Evolutionary conservation across 352 stramenopile genomes (phyloP).

Genomic region (Pythium rhizo-oryzae): DNA sequence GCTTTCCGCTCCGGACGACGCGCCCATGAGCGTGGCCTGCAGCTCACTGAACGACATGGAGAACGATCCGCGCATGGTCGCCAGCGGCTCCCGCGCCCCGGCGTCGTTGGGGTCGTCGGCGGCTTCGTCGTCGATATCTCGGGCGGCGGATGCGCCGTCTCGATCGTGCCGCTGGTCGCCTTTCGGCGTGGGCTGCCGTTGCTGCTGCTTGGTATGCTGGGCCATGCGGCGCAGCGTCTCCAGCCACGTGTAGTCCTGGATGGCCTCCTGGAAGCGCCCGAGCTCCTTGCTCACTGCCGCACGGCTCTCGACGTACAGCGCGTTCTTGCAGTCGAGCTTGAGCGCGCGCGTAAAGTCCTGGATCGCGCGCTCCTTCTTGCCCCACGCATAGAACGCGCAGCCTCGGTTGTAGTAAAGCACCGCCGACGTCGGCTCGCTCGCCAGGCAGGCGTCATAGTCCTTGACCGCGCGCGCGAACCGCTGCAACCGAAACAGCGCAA

Average conservation of each 20-base stretch:
- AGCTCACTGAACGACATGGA: conserved; percentile 36
- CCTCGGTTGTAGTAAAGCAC: conserved; percentile 63
- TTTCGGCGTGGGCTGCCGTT: not conserved
- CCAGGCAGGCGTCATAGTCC: conserved; percentile 59
- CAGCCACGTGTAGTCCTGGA: conserved; percentile 72
- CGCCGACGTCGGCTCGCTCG: conserved; percentile 40
- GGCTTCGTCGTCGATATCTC: not conserved
- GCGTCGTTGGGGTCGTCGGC: not conserved
- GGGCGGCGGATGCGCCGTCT: not conserved
- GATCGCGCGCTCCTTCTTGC: conserved; percentile 45
- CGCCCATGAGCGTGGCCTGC: conserved; percentile 31
- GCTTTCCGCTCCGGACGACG: too few species aligned
- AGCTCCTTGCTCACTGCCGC: conserved; percentile 61
- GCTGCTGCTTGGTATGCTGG: not conserved
- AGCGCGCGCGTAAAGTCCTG: conserved; percentile 62
- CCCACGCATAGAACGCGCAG: conserved; percentile 59
- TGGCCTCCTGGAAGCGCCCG: conserved; percentile 66
- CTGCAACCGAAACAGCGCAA: conserved; percentile 55
- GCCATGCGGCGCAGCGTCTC: conserved; percentile 45
- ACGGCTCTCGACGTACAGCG: conserved; percentile 64
- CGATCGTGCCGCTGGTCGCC: not conserved
- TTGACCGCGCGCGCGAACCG: conserved; percentile 48
- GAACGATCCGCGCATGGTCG: conserved; percentile 26
- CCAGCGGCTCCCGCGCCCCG: not conserved
- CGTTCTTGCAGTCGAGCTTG: conserved; percentile 69